These are phyloP conservation scores for Sanghuangporus weigelae DNA, from an alignment of 1,284 basidiomycete species.

Conservation along the genomic window DNA sequence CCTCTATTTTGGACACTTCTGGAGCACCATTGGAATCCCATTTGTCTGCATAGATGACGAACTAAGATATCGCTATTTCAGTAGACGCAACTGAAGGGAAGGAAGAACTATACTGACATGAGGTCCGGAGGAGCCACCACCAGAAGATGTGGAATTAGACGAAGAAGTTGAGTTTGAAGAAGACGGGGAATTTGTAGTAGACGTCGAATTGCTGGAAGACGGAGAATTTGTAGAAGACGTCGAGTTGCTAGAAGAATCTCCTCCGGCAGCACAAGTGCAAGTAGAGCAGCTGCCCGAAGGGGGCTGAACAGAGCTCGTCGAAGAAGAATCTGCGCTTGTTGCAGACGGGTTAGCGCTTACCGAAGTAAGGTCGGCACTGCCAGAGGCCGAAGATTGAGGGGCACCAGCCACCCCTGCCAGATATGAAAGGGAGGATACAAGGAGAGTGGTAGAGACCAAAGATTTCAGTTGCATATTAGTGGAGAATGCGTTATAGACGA, in stretches of 20 bases:
- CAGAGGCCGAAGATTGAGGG: not conserved
- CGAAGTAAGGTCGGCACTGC: not conserved
- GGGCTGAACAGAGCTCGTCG: not conserved
- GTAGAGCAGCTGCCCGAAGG: too few relatives aligned
- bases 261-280: not conserved
- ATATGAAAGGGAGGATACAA: constrained; percentile 1
- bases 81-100: not conserved
- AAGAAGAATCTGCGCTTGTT: not conserved
- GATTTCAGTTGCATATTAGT: constrained; percentile 6
- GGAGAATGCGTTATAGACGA: not conserved
- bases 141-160: not conserved
- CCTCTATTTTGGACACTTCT: constrained; percentile 10
- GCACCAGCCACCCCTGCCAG: not conserved
- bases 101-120: not conserved
- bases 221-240: not conserved
- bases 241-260: not conserved
- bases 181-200: not conserved
- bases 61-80: not conserved
- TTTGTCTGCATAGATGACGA: constrained; percentile 12
- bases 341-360: not conserved
- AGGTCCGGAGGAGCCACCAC: constrained; percentile 1
- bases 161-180: not conserved
- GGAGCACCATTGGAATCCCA: not conserved
- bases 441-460: not conserved
- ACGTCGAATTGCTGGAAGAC: not conserved